These are phyloP conservation scores for Galium porrigens DNA, from an alignment of 305 asterid genomes.

Conservation along the genomic window DNA sequence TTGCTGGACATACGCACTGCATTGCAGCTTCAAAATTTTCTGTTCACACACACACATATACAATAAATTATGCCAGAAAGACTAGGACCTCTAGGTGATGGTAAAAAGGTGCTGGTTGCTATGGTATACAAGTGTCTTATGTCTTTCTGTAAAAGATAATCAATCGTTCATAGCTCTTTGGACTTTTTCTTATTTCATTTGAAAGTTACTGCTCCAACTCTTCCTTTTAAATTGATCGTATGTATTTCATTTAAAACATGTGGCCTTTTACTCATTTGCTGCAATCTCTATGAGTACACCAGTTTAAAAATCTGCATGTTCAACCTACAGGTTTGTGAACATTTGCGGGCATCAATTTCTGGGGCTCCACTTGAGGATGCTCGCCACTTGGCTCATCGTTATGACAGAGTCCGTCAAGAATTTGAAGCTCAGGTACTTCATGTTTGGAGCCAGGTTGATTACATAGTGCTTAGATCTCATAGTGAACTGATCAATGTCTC, in stretches of 20 bases:
- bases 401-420: constrained; percentile 73
- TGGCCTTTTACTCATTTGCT: background rate
- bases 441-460: background rate
- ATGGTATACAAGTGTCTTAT: background rate
- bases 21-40: background rate
- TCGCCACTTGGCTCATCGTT: constrained; percentile 73
- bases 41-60: background rate
- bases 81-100: background rate
- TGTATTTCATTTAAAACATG: background rate
- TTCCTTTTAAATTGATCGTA: background rate
- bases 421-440: constrained; percentile 67
- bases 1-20: background rate
- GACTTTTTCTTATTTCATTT: background rate
- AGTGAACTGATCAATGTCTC: background rate
- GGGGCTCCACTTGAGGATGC: constrained; percentile 97
- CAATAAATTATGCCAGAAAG: background rate
- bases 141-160: background rate
- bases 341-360: constrained; percentile 45
- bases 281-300: constrained; percentile 4
- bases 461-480: background rate
- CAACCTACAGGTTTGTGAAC: constrained; percentile 52
- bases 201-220: background rate
- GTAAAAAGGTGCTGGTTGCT: background rate
- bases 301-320: constrained; percentile 7
- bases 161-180: background rate